phyloP scores from a whole-genome alignment of 163 green algal genomes.

The Scenedesmus sp. region DNA sequence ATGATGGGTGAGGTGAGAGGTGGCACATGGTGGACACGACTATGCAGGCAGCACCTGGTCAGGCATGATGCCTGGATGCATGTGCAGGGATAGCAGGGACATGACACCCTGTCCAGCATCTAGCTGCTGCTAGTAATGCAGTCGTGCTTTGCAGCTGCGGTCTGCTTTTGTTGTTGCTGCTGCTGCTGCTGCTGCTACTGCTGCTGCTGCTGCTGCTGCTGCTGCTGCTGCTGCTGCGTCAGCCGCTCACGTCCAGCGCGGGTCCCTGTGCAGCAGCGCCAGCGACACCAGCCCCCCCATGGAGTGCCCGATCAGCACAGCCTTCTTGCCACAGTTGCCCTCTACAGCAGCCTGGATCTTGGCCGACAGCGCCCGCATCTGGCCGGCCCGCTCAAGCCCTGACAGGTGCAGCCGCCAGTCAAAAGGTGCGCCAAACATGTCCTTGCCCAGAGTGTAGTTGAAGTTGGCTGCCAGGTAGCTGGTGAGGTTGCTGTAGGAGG shows the following conservation, averaged over 20 bases:
- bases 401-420: conserved; percentile 47
- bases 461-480: neutral
- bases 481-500: conserved; percentile 39
- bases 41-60: too few species aligned
- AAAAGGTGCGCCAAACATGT: conserved; percentile 49
- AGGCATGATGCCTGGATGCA: too few species aligned
- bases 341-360: conserved; percentile 12
- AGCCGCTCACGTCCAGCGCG: neutral
- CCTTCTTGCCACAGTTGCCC: conserved; percentile 44
- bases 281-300: conserved; percentile 16
- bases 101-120: too few species aligned
- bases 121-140: too few species aligned
- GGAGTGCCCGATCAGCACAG: conserved; percentile 38
- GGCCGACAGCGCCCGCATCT: neutral
- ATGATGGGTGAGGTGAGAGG: too few species aligned
- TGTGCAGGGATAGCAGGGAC: too few species aligned
- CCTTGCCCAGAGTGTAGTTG: conserved; percentile 36
- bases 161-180: neutral
- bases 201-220: neutral
- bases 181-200: neutral
- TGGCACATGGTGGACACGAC: too few species aligned
- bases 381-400: conserved; percentile 16
- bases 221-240: neutral
- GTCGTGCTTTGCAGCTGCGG: neutral
- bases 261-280: conserved; percentile 7